A percentile compares a stretch with the other conserved stretches of the same genome.
Evolutionary conservation across 2,329 filamentous ascomycete species (phyloP).

Genomic region (Orbilia blumenaviensis): DNA sequence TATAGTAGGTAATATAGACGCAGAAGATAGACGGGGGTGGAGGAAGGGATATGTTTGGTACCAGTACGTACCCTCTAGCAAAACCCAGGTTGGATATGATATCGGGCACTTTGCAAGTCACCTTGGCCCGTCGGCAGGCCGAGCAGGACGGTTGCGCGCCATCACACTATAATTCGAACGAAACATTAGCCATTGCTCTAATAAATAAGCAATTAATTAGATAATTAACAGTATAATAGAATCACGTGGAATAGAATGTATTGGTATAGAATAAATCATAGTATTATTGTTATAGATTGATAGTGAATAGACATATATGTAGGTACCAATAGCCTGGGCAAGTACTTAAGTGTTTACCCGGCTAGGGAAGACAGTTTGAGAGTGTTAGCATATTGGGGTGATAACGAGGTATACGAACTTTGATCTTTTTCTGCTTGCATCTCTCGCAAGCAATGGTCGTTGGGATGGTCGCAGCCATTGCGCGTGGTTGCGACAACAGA

Average conservation of each 20-base stretch:
- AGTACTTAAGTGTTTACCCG: too few relatives aligned
- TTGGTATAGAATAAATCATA: too few relatives aligned
- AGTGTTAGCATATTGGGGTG: too few relatives aligned
- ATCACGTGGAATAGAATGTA: too few relatives aligned
- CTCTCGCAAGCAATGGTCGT: conserved; percentile 36
- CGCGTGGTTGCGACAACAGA: neutral
- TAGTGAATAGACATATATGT: too few relatives aligned
- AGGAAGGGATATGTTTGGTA: too few relatives aligned
- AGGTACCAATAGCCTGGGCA: neutral
- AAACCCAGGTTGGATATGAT: conserved; percentile 33
- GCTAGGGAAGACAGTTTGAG: too few relatives aligned
- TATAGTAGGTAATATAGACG: too few relatives aligned
- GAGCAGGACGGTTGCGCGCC: conserved; percentile 39
- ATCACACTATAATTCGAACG: conserved; percentile 47
- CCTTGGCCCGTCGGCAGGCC: conserved; percentile 15
- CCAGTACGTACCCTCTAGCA: conserved; percentile 35
- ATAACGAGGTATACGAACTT: conserved; percentile 9
- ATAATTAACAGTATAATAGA: too few relatives aligned
- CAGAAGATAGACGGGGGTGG: neutral
- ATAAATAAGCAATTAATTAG: too few relatives aligned
- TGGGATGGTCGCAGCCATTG: neutral
- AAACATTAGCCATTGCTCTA: neutral
- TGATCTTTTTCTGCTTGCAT: conserved; percentile 50
- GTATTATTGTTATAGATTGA: too few relatives aligned
- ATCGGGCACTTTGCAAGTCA: conserved; percentile 30